Conservation (phyloP, 176 grass and related monocot genomes). For the Phoenix dactylifera region DNA sequence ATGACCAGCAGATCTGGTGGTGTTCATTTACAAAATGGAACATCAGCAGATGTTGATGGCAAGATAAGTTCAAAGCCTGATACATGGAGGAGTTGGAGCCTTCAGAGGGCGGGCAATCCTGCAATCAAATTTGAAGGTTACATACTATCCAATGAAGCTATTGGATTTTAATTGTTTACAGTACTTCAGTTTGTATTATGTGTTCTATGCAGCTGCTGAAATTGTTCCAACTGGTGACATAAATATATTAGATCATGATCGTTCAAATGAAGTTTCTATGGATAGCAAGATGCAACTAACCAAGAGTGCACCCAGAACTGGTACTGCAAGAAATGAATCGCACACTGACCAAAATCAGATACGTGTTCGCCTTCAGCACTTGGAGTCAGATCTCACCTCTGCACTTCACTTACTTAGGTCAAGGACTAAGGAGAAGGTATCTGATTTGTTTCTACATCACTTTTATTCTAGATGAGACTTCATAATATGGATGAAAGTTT, state of each 20-base stretch:
- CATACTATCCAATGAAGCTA: constrained; percentile 1
- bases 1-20: not conserved
- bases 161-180: constrained; percentile 1
- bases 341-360: constrained; percentile 49
- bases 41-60: constrained; percentile 19
- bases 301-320: constrained; percentile 24
- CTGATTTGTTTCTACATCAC: not conserved
- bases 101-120: constrained; percentile 36
- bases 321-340: constrained; percentile 22
- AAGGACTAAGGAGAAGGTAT: constrained; percentile 65
- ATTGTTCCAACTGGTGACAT: constrained; percentile 31
- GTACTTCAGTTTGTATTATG: constrained; percentile 12
- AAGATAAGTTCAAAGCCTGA: constrained; percentile 24
- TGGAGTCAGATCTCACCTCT: constrained; percentile 63
- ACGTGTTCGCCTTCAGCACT: constrained; percentile 47
- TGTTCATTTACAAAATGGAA: constrained; percentile 12
- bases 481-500: not conserved
- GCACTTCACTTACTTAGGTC: constrained; percentile 54
- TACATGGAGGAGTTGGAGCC: constrained; percentile 49
- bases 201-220: constrained; percentile 41
- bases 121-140: constrained; percentile 40
- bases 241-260: constrained; percentile 12
- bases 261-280: constrained; percentile 12
- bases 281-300: constrained; percentile 27
- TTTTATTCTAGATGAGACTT: too few species aligned